Base-by-base conservation (phyloP, 2,329 filamentous ascomycete species). In the Neurospora sp. region DNA sequence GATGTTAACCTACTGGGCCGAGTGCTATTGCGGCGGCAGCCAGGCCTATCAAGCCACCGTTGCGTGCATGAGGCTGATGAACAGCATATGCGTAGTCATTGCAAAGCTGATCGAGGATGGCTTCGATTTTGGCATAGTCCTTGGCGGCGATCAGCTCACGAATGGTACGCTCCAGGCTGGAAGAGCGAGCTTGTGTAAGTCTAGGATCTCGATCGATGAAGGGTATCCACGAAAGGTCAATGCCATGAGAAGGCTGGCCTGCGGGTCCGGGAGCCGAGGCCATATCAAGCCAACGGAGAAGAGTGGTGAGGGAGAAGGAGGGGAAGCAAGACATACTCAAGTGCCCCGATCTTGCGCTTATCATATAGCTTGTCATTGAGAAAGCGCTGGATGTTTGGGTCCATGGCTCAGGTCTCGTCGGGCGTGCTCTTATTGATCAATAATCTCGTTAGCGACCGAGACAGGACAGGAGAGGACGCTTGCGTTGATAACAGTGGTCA, bases 341-440 rank as follows among this genome's bases (percentile, higher is more conserved):
- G 88, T 76, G 96, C 96, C 74, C 96, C 96, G 77, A 93, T 90
- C 82, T 99, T 99, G 79, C 96, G 89, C 85, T 96, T 97, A 79
- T 99, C 96, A 81, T 99, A 99, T 78, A 98, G 90, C 87, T 97
- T 99, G 83, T 99, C 96, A 79, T 96, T 97, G 79, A 99, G 86
- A 75, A 94, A 87, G 76, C 95, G 92, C 81, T 96, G 93, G 79
- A 97, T 92, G 79, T 89, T 90, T 77, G 88, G 85, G 84, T 98
- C 95, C 94, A 98, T 97, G 77, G 70, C 77, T 77, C 68, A 65
- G 69, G 39, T 36, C 46, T 23, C 52, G 66, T 33, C 43, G 69
- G 52, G 66, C 73, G 72, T 73, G 68, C 72, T 71, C 66, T 23
- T 70, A 28, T 41, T 37, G 66, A 62, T 39, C 28, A 62, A 62